These are phyloP conservation scores for Stropharia rugosoannulata DNA, from an alignment of 768 basidiomycete genomes.

Conservation along the genomic window DNA sequence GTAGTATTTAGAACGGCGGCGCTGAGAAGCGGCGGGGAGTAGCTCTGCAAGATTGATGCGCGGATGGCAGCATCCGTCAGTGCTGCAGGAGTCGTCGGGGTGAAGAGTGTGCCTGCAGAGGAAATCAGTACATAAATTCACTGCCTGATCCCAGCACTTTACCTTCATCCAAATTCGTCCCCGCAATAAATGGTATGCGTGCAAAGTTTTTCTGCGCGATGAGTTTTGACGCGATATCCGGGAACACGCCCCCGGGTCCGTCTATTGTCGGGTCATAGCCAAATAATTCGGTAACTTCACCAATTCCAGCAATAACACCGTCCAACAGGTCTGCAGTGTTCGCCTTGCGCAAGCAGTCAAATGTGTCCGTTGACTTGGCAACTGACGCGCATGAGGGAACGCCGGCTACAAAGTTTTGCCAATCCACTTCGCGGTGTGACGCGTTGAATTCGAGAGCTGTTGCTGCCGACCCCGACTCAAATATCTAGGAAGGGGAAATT, in stretches of 20 bases:
- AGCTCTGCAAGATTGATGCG: constrained; percentile 22
- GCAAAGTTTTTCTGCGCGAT: constrained; percentile 25
- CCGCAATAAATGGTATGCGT: constrained; percentile 43
- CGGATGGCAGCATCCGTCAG: constrained; percentile 25
- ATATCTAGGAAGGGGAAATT: constrained; percentile 27
- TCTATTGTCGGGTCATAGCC: constrained; percentile 41
- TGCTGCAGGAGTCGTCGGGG: constrained; percentile 15
- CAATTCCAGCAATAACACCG: constrained; percentile 14
- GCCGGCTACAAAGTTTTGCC: constrained; percentile 37
- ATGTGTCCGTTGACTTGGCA: constrained; percentile 27
- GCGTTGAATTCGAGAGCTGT: constrained; percentile 31
- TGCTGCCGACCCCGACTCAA: constrained; percentile 41
- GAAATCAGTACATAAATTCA: background rate
- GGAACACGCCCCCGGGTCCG: constrained; percentile 37
- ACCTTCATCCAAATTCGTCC: constrained; percentile 48
- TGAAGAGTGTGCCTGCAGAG: constrained; percentile 34
- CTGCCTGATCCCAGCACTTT: background rate
- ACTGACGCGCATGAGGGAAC: constrained; percentile 31
- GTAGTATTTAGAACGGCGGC: constrained; percentile 18
- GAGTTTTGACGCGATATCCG: constrained; percentile 37
- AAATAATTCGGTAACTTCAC: constrained; percentile 14
- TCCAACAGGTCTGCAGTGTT: constrained; percentile 21
- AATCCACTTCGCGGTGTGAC: constrained; percentile 28
- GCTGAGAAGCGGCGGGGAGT: constrained; percentile 27
- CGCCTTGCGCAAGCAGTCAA: constrained; percentile 29